Percentiles rank a stretch among this genome's conserved stretches.
phyloP scores from a whole-genome alignment of 768 basidiomycete species.

The Hericium alpestre region DNA sequence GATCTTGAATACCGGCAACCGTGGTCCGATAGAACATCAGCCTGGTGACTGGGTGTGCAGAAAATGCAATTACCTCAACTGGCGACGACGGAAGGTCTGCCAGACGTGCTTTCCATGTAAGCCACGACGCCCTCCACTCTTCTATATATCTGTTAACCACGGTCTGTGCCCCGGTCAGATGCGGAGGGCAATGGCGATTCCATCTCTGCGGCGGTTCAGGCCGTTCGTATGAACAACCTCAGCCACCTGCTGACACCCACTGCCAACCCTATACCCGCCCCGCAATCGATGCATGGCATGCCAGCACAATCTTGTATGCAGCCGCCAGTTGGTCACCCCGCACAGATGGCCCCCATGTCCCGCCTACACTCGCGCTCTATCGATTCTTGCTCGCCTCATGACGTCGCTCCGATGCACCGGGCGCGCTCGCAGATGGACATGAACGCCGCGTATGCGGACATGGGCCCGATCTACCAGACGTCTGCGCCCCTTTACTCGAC shows the following conservation, averaged over 20 bases:
- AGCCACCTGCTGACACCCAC: slow-evolving; percentile 55
- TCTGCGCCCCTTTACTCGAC: slow-evolving; percentile 27
- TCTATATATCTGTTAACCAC: slow-evolving; percentile 4
- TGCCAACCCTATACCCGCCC: slow-evolving; percentile 21
- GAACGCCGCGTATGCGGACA: slow-evolving; percentile 38
- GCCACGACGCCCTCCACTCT: slow-evolving; percentile 18
- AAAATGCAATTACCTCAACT: slow-evolving; percentile 82
- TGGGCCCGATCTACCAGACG: slow-evolving; percentile 62
- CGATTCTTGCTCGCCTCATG: neutral
- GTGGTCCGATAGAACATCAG: slow-evolving; percentile 77
- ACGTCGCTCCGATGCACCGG: neutral
- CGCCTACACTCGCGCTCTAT: neutral
- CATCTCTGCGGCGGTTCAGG: slow-evolving; percentile 75
- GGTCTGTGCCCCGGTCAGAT: slow-evolving; percentile 29
- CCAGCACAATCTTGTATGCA: slow-evolving; percentile 10
- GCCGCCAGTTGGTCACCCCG: neutral
- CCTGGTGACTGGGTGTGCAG: slow-evolving; percentile 53
- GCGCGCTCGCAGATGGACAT: slow-evolving; percentile 20
- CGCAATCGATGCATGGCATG: neutral
- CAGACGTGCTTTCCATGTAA: slow-evolving; percentile 79
- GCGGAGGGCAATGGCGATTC: slow-evolving; percentile 86
- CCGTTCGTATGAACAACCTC: slow-evolving; percentile 72
- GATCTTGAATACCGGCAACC: slow-evolving; percentile 81
- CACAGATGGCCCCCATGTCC: neutral
- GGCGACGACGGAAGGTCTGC: slow-evolving; percentile 80